Evolutionary conservation across 1,284 basidiomycete genomes (phyloP), one percentile per base, ranked within the genome.

Genomic region (Ustilago bromivora): DNA sequence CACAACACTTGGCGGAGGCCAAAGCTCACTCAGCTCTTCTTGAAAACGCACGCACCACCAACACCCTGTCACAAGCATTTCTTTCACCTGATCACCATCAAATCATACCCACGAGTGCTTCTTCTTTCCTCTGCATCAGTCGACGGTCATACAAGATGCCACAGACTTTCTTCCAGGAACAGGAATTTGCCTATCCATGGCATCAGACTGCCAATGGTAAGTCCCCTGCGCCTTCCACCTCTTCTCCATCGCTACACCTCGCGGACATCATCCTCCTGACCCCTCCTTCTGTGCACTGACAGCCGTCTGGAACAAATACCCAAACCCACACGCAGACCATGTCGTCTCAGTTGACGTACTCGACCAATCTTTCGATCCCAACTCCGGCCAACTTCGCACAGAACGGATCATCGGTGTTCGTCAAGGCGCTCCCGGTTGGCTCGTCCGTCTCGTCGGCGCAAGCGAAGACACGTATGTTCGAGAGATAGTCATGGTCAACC

Each of bases 381-480:
- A 89, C 58, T 94, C 94, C 13, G 95, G 95, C 34, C 89, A 96
- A 67, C 91, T 98, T 79, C 90, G 96, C 76, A 95, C 94, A 58
- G 93, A 95, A 87, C 90, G 94, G 67, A 89, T 95, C 70, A 86
- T 95, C 76, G 93, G 92, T 43, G 94, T 93, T 86, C 94, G 93
- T 84, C 94, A 95, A 86, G 93, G 93, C 82, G 88, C 94, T 36
- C 94, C 93, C 56, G 81, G 83, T 79, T 95, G 93, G 94, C 92
- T 94, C 57, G 90, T 93, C 67, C 94, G 92, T 93, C 87, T 96
- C 41, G 92, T 96, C 60, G 94, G 94, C 59, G 93, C 93, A 40
- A 93, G 92, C 73, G 93, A 95, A 87, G 94, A 96, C 78, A 94
- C 96, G 9, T 97, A 94, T 84, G 94, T 97, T 2, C 91, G 95